phyloP scores from a whole-genome alignment of 306 rosid genomes.

The Cucumis cinereus region DNA sequence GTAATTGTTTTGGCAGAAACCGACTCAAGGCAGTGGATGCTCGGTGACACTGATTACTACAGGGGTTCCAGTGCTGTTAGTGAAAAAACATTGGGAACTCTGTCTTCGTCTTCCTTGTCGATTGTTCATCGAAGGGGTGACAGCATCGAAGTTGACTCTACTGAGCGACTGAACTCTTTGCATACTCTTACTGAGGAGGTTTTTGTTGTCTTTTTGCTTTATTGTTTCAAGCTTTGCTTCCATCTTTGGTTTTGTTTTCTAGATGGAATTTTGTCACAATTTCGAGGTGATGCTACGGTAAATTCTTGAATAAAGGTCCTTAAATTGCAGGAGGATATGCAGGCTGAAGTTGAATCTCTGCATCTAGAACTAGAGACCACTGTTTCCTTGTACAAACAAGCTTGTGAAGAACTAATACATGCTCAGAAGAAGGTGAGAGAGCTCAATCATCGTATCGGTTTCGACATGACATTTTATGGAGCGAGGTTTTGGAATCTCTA shows the following conservation, averaged over 20 bases:
- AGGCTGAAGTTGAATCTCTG: conserved; percentile 44
- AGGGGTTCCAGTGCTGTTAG: conserved; percentile 12
- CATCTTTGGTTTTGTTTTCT: background rate
- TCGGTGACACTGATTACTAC: conserved; percentile 19
- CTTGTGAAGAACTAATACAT: conserved; percentile 65
- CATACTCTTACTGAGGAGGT: conserved; percentile 49
- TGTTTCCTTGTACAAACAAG: conserved; percentile 54
- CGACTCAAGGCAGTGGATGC: conserved; percentile 16
- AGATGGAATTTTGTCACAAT: background rate
- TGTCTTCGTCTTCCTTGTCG: conserved; percentile 21
- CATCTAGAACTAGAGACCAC: conserved; percentile 68
- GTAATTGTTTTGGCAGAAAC: conserved; percentile 23
- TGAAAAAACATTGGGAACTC: conserved; percentile 25
- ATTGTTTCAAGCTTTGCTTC: background rate
- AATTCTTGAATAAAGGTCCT: conserved; percentile 8
- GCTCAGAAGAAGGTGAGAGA: conserved; percentile 65
- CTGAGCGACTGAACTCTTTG: conserved; percentile 22
- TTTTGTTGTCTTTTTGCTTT: background rate
- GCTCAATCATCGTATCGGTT: background rate
- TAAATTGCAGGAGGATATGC: conserved; percentile 33
- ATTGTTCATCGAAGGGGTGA: conserved; percentile 18
- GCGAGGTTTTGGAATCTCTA: no score
- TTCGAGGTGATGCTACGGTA: background rate
- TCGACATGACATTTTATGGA: background rate
- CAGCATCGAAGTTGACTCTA: conserved; percentile 22